Percentiles rank a stretch among this genome's conserved stretches.
Evolutionary conservation across 805 yeast genomes (phyloP).

Genomic region (Saccharomyces mikatae): DNA sequence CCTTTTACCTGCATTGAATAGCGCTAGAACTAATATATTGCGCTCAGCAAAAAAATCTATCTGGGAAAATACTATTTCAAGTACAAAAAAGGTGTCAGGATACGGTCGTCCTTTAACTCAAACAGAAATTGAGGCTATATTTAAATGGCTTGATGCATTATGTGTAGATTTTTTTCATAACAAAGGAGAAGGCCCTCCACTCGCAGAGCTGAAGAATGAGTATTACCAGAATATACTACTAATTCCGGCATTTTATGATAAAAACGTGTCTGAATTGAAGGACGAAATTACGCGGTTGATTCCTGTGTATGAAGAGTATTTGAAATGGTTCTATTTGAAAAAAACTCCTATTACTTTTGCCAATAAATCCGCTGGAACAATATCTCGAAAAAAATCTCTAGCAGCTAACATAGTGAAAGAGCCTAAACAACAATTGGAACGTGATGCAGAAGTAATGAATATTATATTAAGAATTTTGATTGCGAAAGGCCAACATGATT

Average conservation of each 20-base stretch:
- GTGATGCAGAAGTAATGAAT: slow-evolving; percentile 46
- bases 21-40: slow-evolving; percentile 8
- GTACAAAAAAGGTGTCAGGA: slow-evolving; percentile 30
- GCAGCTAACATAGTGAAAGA: slow-evolving; percentile 40
- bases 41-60: slow-evolving; percentile 23
- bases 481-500: slow-evolving; percentile 52
- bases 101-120: slow-evolving; percentile 49
- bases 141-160: slow-evolving; percentile 60
- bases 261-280: slow-evolving; percentile 38
- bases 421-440: slow-evolving; percentile 36
- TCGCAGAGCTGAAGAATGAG: slow-evolving; percentile 52
- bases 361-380: slow-evolving; percentile 13
- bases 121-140: slow-evolving; percentile 58
- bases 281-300: slow-evolving; percentile 53
- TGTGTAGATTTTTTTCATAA: slow-evolving; percentile 70
- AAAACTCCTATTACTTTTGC: slow-evolving; percentile 27
- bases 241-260: slow-evolving; percentile 59
- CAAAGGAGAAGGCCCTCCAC: slow-evolving; percentile 72
- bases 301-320: slow-evolving; percentile 43
- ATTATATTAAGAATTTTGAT: slow-evolving; percentile 64
- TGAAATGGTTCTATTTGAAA: slow-evolving; percentile 21
- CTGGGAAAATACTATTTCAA: slow-evolving; percentile 25
- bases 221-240: slow-evolving; percentile 57
- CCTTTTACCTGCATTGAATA: slow-evolving; percentile 59
- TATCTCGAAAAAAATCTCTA: slow-evolving; percentile 29